Conservation (phyloP, 2,329 filamentous ascomycete species). For the Talaromyces sp. region DNA sequence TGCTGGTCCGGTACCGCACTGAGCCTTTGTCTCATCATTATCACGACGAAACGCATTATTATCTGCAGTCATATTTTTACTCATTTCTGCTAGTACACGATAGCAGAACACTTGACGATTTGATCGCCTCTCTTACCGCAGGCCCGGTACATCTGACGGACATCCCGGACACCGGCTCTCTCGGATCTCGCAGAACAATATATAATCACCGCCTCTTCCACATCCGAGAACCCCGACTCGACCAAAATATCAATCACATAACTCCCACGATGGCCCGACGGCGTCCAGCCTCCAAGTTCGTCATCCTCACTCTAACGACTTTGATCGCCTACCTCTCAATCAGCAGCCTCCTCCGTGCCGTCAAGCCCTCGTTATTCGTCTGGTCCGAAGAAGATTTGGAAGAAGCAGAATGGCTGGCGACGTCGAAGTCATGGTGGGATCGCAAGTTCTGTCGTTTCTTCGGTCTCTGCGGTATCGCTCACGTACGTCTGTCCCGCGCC, state of each 20-base stretch:
- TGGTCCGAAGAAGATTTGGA: constrained; percentile 60
- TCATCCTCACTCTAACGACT: constrained; percentile 41
- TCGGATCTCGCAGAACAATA: not conserved
- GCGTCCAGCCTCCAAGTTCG: constrained; percentile 35
- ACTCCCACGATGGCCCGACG: constrained; percentile 36
- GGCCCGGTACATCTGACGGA: constrained; percentile 5
- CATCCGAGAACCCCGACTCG: not conserved
- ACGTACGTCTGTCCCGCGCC: constrained; percentile 53
- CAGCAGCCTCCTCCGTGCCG: constrained; percentile 53
- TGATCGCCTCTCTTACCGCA: not conserved
- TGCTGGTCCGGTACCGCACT: constrained; percentile 29
- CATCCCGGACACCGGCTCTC: not conserved
- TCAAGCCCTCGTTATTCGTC: constrained; percentile 64
- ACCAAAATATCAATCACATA: not conserved
- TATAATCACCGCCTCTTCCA: not conserved
- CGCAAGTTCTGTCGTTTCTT: constrained; percentile 77
- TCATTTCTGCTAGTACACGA: not conserved
- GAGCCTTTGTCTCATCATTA: constrained; percentile 18
- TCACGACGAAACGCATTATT: constrained; percentile 14
- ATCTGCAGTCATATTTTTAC: not conserved
- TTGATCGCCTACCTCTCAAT: constrained; percentile 45
- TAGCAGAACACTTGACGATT: not conserved
- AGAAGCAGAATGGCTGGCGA: constrained; percentile 67
- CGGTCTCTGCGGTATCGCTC: constrained; percentile 73
- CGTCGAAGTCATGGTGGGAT: constrained; percentile 71